Percentiles rank a stretch among this genome's conserved stretches.
Evolutionary conservation across 2,329 filamentous ascomycete species (phyloP).

Genomic region (Botrytis tulipae): DNA sequence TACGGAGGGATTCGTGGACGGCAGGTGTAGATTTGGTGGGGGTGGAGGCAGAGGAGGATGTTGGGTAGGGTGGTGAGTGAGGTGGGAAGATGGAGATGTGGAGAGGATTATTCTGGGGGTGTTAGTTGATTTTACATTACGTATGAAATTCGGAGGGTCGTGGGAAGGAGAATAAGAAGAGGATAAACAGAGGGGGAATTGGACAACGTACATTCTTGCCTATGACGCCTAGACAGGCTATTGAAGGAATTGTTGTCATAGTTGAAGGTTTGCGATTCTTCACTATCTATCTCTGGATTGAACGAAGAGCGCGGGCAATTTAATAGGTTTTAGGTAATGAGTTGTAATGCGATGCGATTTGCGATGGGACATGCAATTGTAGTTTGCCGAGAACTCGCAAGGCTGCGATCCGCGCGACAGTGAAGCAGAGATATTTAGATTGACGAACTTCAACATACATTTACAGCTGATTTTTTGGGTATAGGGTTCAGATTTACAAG

Average conservation of each 20-base stretch:
- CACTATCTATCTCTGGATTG: background rate
- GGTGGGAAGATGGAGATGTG: conserved; percentile 83
- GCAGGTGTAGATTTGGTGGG: conserved; percentile 33
- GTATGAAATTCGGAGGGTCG: background rate
- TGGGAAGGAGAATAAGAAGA: background rate
- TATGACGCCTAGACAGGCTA: conserved; percentile 91
- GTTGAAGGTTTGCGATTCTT: conserved; percentile 5
- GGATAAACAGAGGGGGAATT: background rate
- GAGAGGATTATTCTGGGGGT: conserved; percentile 82
- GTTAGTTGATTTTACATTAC: conserved; percentile 1
- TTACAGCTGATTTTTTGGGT: background rate
- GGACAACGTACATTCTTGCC: conserved; percentile 75
- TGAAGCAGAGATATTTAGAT: background rate
- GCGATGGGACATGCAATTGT: background rate
- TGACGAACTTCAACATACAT: background rate
- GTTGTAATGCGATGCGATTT: background rate
- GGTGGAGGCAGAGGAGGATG: conserved; percentile 39
- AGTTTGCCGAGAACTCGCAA: conserved; percentile 1
- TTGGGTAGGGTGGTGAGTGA: background rate
- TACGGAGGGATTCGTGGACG: conserved; percentile 56
- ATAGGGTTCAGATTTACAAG: background rate
- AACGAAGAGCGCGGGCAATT: background rate
- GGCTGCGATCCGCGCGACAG: background rate
- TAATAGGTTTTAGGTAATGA: background rate
- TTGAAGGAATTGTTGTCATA: conserved; percentile 66